A percentile compares a stretch with the other conserved stretches of the same genome.
phyloP scores from a whole-genome alignment of 1,284 basidiomycete species.

The Gomphus sp. region DNA sequence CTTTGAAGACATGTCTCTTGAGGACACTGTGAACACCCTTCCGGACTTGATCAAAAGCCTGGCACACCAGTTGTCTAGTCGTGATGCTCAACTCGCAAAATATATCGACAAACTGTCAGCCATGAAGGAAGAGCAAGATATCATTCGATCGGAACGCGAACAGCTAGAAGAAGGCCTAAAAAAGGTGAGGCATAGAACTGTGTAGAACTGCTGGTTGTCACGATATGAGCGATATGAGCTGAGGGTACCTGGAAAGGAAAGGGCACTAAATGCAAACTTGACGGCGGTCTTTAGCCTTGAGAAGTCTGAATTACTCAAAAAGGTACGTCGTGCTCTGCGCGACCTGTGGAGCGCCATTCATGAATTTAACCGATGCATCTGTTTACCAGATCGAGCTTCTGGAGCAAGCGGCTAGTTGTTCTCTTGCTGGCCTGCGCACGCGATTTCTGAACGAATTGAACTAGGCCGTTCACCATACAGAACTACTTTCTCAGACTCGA shows the following conservation, averaged over 20 bases:
- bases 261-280: background rate
- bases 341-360: background rate
- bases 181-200: background rate
- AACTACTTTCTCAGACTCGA: background rate
- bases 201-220: background rate
- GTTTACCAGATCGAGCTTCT: background rate
- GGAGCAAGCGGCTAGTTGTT: slow-evolving; percentile 1
- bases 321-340: background rate
- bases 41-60: slow-evolving; percentile 2
- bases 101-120: background rate
- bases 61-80: background rate
- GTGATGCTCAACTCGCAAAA: background rate
- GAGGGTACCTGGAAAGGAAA: background rate
- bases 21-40: background rate
- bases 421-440: background rate
- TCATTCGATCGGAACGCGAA: background rate
- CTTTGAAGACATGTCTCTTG: background rate
- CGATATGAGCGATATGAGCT: background rate
- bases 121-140: background rate
- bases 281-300: background rate
- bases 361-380: background rate
- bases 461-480: background rate
- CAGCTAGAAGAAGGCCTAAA: background rate
- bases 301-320: background rate
- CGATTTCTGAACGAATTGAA: background rate